Percentiles rank a stretch among this genome's conserved stretches.
These are phyloP conservation scores for Mucor saturninus DNA, from an alignment of 371 early-diverging fungal species.

Conservation along the genomic window DNA sequence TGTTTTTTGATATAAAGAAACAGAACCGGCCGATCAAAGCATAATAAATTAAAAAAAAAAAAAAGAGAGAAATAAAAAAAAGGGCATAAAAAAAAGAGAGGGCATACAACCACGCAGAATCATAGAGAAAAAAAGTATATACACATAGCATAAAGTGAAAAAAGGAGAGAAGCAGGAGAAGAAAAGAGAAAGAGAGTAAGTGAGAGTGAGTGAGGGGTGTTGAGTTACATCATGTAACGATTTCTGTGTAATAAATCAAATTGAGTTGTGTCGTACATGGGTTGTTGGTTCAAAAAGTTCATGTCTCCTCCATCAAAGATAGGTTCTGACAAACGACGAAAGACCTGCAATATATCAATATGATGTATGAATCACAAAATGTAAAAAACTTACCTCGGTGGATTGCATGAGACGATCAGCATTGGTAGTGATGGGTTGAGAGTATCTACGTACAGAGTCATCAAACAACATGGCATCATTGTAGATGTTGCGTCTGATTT, in stretches of 20 bases:
- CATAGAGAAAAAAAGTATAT: conserved; percentile 3
- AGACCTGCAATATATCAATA: not conserved
- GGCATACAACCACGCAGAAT: conserved; percentile 23
- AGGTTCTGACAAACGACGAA: conserved; percentile 33
- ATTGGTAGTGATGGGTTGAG: conserved; percentile 2
- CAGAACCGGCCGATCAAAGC: conserved; percentile 37
- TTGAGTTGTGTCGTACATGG: not conserved
- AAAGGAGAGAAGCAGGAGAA: not conserved
- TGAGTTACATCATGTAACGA: conserved; percentile 1
- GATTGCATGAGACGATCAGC: conserved; percentile 12
- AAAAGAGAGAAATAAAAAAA: conserved; percentile 9
- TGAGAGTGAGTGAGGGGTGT: no score
- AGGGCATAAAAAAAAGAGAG: conserved; percentile 11
- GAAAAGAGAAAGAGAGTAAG: conserved; percentile 1
- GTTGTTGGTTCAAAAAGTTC: conserved; percentile 5
- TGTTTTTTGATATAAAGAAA: conserved; percentile 27
- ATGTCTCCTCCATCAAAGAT: conserved; percentile 20
- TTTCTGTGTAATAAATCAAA: conserved; percentile 11
- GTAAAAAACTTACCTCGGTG: conserved; percentile 20
- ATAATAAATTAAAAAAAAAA: conserved; percentile 20
- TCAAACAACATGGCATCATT: conserved; percentile 15
- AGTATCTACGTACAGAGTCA: conserved; percentile 11
- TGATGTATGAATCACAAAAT: not conserved
- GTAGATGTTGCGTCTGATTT: conserved; percentile 4
- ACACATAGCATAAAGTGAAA: conserved; percentile 21